These are phyloP conservation scores for Hsuehochloa calcarea DNA, from an alignment of 176 grass and related monocot genomes.

Conservation along the genomic window DNA sequence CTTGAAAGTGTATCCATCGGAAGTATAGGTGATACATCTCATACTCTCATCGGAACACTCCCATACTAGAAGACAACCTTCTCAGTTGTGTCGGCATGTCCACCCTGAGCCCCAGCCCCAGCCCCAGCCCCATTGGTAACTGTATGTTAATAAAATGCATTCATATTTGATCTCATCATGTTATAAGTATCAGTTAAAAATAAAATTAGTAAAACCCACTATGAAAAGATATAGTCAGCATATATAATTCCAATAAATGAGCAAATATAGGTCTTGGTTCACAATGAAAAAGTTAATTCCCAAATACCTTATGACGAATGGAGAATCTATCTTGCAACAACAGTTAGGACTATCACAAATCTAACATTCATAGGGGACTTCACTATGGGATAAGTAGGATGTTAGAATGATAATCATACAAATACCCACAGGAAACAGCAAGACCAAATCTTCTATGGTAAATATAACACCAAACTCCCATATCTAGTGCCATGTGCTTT, in stretches of 20 bases:
- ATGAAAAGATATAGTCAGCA: not conserved
- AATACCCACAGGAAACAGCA: not conserved
- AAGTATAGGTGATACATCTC: not conserved
- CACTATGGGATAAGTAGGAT: not conserved
- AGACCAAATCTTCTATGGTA: not conserved
- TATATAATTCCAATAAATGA: not conserved
- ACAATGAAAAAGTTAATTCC: not conserved
- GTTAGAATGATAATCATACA: not conserved
- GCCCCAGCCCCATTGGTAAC: not conserved
- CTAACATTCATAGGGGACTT: not conserved
- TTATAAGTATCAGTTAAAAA: not conserved
- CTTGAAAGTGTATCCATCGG: not conserved
- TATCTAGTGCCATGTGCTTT: constrained; percentile 1
- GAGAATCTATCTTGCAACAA: not conserved
- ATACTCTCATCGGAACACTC: constrained; percentile 35
- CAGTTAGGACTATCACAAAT: not conserved
- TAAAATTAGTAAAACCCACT: not conserved
- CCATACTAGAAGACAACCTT: constrained; percentile 4
- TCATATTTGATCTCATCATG: not conserved
- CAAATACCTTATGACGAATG: not conserved
- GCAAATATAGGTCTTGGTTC: not conserved
- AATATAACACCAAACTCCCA: not conserved
- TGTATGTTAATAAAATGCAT: not conserved
- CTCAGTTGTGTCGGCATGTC: not conserved
- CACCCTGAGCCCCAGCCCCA: not conserved